These are phyloP conservation scores for Neurospora sp. DNA, from an alignment of 495 filamentous ascomycete species.

Conservation along the genomic window DNA sequence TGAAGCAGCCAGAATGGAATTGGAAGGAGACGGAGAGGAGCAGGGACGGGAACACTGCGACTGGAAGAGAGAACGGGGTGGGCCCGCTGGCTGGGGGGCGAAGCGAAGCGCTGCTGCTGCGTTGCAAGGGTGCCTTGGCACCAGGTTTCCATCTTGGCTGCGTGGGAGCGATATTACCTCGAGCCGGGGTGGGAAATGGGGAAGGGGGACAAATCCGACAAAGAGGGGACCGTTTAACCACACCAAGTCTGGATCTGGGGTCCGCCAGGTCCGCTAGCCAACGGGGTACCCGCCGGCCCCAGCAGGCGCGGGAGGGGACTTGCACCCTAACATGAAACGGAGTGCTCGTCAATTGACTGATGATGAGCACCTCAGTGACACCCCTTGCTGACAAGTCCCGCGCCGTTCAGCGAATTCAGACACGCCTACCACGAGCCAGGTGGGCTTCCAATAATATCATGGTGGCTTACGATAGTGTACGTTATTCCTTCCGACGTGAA, in stretches of 20 bases:
- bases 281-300: not conserved
- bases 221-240: not conserved
- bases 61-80: not conserved
- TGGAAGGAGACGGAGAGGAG: not conserved
- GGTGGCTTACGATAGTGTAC: not conserved
- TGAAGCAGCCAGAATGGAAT: not conserved
- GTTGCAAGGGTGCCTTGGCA: not conserved
- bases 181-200: not conserved
- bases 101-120: not conserved
- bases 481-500: not conserved
- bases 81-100: not conserved
- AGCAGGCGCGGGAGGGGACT: not conserved
- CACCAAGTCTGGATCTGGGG: not conserved
- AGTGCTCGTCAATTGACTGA: not conserved
- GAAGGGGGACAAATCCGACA: not conserved
- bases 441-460: not conserved
- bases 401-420: not conserved
- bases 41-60: not conserved
- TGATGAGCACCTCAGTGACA: not conserved
- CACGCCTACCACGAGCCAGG: not conserved
- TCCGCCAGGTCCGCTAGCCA: not conserved
- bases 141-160: not conserved
- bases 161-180: not conserved
- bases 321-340: constrained; percentile 11
- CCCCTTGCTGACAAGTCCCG: not conserved